Percentiles rank a stretch among this genome's conserved stretches.
Conservation (phyloP, 441 rosid genomes). For the Codiaeum variegatum region DNA sequence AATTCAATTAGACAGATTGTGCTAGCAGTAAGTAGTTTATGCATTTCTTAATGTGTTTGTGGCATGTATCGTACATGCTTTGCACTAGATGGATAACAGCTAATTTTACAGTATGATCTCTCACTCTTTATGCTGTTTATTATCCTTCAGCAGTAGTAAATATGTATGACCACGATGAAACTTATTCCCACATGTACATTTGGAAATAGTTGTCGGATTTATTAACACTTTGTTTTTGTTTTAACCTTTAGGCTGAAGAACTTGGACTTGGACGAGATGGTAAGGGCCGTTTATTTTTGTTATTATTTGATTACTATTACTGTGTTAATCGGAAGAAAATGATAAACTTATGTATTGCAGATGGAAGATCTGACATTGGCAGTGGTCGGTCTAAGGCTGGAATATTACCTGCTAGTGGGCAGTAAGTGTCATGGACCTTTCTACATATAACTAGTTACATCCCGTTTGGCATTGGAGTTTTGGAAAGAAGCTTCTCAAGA, state of each 20-base stretch:
- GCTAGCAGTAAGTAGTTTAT: background rate
- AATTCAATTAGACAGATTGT: conserved; percentile 2
- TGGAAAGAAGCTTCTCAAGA: too few relatives aligned
- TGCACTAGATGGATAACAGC: background rate
- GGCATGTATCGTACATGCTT: background rate
- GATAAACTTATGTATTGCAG: conserved; percentile 22
- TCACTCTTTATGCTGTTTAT: background rate
- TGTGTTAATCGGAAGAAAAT: background rate
- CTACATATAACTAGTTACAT: background rate
- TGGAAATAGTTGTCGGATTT: conserved; percentile 16
- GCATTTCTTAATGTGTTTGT: background rate
- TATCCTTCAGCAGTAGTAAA: too few relatives aligned
- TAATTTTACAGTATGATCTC: background rate
- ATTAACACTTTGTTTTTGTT: conserved; percentile 22
- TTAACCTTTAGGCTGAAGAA: conserved; percentile 40
- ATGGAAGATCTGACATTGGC: conserved; percentile 36
- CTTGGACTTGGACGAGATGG: conserved; percentile 35
- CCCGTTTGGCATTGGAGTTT: too few relatives aligned
- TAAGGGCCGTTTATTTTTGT: conserved; percentile 13
- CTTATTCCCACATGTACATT: conserved; percentile 14
- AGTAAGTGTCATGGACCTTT: conserved; percentile 22
- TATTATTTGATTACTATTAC: background rate
- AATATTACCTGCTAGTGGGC: conserved; percentile 29
- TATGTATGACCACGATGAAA: too few relatives aligned
- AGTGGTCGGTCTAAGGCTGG: conserved; percentile 29